These are phyloP conservation scores for Yamadazyma tumulicola DNA, from an alignment of 805 yeast species.

Conservation along the genomic window DNA sequence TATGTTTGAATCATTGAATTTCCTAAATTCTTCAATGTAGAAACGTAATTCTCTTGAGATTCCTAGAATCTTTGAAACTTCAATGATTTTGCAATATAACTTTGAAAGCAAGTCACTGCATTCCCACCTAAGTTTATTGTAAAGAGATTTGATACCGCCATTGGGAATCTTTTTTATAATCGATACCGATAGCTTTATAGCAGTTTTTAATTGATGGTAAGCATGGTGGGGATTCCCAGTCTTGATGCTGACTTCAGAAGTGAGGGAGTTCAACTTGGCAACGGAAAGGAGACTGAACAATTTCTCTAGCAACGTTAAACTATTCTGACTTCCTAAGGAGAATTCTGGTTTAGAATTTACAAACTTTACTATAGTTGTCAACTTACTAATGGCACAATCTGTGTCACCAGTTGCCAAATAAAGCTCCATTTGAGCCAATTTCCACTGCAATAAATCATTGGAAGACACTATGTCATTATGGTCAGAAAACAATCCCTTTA, in stretches of 20 bases:
- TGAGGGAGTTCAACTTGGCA: conserved; percentile 33
- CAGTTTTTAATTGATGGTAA: conserved; percentile 40
- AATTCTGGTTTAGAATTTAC: conserved; percentile 28
- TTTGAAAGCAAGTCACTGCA: conserved; percentile 31
- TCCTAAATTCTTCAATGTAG: conserved; percentile 48
- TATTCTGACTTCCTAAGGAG: conserved; percentile 1
- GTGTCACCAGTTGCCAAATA: conserved; percentile 12
- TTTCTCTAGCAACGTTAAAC: conserved; percentile 11
- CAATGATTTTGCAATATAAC: conserved; percentile 39
- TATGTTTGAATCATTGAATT: conserved; percentile 27
- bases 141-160: background rate
- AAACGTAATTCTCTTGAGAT: conserved; percentile 55
- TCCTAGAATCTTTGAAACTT: conserved; percentile 46
- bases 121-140: conserved; percentile 18
- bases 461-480: conserved; percentile 1
- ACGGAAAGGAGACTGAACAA: conserved; percentile 26
- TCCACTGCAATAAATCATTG: conserved; percentile 20
- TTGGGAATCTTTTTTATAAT: conserved; percentile 35
- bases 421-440: conserved; percentile 29
- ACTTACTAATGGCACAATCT: conserved; percentile 18
- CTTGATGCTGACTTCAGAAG: conserved; percentile 21
- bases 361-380: conserved; percentile 18
- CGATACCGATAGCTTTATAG: conserved; percentile 52
- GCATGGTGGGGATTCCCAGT: conserved; percentile 23
- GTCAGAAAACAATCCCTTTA: conserved; percentile 1